A percentile compares a stretch with the other conserved stretches of the same genome.
Evolutionary conservation across 768 basidiomycete species (phyloP).

Genomic region (Mycena metata): DNA sequence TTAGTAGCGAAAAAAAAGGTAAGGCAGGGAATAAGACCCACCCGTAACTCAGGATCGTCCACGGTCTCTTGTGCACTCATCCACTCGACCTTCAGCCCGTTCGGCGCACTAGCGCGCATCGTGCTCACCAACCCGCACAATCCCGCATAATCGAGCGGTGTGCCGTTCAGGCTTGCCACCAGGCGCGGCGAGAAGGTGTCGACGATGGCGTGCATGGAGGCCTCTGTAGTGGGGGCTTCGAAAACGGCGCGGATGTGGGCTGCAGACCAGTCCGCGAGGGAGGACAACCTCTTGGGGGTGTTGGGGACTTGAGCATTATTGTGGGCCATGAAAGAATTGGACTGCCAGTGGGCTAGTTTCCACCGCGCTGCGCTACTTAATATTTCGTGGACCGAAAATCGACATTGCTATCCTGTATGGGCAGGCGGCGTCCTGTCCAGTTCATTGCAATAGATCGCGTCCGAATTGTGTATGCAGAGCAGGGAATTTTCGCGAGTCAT

Average conservation of each 20-base stretch:
- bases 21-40: slow-evolving; percentile 44
- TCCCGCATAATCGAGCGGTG: slow-evolving; percentile 52
- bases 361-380: not conserved
- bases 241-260: slow-evolving; percentile 64
- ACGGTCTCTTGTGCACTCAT: slow-evolving; percentile 60
- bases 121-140: slow-evolving; percentile 58
- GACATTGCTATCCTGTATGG: not conserved
- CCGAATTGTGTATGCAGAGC: not conserved
- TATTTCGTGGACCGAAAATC: not conserved
- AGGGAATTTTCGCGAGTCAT: not conserved
- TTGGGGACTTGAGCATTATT: not conserved
- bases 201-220: slow-evolving; percentile 57
- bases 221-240: slow-evolving; percentile 61
- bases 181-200: slow-evolving; percentile 61
- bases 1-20: slow-evolving; percentile 21
- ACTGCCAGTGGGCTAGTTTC: not conserved
- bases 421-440: no score
- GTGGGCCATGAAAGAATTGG: not conserved
- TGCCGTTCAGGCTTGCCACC: slow-evolving; percentile 60
- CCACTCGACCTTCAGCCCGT: slow-evolving; percentile 65
- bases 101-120: slow-evolving; percentile 55
- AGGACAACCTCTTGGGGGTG: slow-evolving; percentile 44
- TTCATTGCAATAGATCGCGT: no score
- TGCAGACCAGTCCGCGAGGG: slow-evolving; percentile 64
- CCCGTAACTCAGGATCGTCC: slow-evolving; percentile 57